A percentile compares a stretch with the other conserved stretches of the same genome.
These are phyloP conservation scores for Penicillium dipodomyicola DNA, from an alignment of 495 filamentous ascomycete species.

Conservation along the genomic window DNA sequence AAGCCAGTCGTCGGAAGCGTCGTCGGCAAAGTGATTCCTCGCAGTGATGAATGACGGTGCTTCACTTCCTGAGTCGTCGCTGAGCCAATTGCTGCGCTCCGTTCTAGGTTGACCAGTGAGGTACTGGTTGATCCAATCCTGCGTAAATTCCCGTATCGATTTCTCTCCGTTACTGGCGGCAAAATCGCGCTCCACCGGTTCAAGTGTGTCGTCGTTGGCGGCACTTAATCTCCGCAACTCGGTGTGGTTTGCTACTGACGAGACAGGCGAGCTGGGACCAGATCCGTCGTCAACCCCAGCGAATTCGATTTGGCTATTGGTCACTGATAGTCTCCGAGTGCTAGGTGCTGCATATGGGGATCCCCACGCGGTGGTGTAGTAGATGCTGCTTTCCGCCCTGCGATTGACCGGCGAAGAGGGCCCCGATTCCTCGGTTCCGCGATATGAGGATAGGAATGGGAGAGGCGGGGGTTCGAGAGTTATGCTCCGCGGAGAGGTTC, in stretches of 20 bases:
- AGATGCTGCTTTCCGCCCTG: conserved; percentile 47
- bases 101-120: conserved; percentile 58
- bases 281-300: conserved; percentile 37
- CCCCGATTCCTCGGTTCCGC: conserved; percentile 36
- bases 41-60: conserved; percentile 48
- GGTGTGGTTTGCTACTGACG: conserved; percentile 50
- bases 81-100: conserved; percentile 69
- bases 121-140: conserved; percentile 77
- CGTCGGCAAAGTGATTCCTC: conserved; percentile 45
- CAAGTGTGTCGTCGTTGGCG: conserved; percentile 24
- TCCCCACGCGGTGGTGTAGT: conserved; percentile 69
- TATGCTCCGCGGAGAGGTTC: conserved; percentile 30
- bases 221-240: conserved; percentile 51
- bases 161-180: conserved; percentile 40
- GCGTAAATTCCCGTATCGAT: conserved; percentile 59
- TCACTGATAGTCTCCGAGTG: conserved; percentile 47
- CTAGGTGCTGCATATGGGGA: conserved; percentile 65
- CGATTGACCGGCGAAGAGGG: conserved; percentile 45
- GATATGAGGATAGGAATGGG: conserved; percentile 35
- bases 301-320: conserved; percentile 45
- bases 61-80: conserved; percentile 64
- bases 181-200: conserved; percentile 26
- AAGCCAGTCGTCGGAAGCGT: conserved; percentile 44
- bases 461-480: conserved; percentile 36
- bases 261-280: conserved; percentile 38